Evolutionary conservation across 371 early-diverging fungal species (phyloP).

Genomic region (Mucor sp.): DNA sequence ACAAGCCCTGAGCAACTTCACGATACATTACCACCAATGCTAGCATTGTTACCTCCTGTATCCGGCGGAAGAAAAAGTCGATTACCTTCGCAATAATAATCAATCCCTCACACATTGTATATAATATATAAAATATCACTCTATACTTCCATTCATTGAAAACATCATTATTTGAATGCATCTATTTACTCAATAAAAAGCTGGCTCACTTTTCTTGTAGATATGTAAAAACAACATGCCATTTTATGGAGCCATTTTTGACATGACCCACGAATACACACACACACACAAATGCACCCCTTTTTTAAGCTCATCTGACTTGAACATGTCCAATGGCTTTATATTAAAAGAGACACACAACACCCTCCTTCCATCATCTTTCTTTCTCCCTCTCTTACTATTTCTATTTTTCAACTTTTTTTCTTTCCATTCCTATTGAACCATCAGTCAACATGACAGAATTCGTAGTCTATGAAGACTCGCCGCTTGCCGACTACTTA

Average conservation of each 20-base stretch:
- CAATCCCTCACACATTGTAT: neutral
- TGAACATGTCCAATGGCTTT: constrained; percentile 1
- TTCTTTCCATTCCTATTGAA: neutral
- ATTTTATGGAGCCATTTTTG: neutral
- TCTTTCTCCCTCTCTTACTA: neutral
- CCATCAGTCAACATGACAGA: constrained; percentile 50
- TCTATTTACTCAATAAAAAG: neutral
- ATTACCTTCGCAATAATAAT: neutral
- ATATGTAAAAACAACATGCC: neutral
- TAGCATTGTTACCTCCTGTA: neutral
- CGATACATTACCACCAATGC: constrained; percentile 3
- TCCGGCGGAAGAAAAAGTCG: neutral
- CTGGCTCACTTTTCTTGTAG: neutral
- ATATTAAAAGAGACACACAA: neutral
- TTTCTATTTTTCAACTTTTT: neutral
- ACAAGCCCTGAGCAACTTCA: neutral
- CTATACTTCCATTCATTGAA: neutral
- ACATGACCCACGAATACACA: neutral
- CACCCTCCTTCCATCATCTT: neutral
- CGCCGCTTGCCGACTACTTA: constrained; percentile 72
- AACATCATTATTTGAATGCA: neutral
- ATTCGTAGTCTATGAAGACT: constrained; percentile 71
- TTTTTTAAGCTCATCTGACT: constrained; percentile 1
- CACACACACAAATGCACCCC: neutral
- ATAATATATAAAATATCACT: neutral